These are phyloP conservation scores for Mycena sanguinolenta DNA, from an alignment of 768 basidiomycete species.

Conservation along the genomic window DNA sequence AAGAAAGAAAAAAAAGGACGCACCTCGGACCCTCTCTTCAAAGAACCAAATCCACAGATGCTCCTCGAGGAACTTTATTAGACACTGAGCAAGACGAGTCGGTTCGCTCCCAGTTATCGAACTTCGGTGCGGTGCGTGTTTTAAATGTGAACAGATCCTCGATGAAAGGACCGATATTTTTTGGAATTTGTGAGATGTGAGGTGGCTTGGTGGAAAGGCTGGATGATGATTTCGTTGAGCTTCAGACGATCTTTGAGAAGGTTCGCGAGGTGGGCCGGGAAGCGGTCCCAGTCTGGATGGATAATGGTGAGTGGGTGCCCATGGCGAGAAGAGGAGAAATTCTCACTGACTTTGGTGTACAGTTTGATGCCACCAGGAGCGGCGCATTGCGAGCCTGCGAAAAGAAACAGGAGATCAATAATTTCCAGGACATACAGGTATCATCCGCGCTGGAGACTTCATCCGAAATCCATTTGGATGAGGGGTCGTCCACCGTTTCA, in stretches of 20 bases:
- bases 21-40: constrained; percentile 8
- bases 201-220: background rate
- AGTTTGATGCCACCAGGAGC: constrained; percentile 17
- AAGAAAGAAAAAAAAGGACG: background rate
- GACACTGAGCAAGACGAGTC: constrained; percentile 22
- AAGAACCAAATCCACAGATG: constrained; percentile 29
- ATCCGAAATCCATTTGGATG: background rate
- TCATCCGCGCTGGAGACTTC: background rate
- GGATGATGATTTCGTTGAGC: background rate
- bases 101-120: background rate
- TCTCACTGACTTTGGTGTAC: constrained; percentile 20
- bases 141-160: no score
- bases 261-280: background rate
- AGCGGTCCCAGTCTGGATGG: constrained; percentile 21
- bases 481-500: constrained; percentile 1
- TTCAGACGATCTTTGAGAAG: constrained; percentile 8
- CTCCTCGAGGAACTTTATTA: constrained; percentile 19
- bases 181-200: no score
- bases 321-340: background rate
- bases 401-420: background rate
- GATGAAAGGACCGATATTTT: no score
- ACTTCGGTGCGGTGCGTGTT: no score
- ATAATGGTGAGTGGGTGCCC: background rate
- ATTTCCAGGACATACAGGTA: background rate
- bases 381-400: constrained; percentile 30